Percentiles rank a stretch among this genome's conserved stretches.
phyloP scores from a whole-genome alignment of 495 filamentous ascomycete species.

The Penicillium goetzii region DNA sequence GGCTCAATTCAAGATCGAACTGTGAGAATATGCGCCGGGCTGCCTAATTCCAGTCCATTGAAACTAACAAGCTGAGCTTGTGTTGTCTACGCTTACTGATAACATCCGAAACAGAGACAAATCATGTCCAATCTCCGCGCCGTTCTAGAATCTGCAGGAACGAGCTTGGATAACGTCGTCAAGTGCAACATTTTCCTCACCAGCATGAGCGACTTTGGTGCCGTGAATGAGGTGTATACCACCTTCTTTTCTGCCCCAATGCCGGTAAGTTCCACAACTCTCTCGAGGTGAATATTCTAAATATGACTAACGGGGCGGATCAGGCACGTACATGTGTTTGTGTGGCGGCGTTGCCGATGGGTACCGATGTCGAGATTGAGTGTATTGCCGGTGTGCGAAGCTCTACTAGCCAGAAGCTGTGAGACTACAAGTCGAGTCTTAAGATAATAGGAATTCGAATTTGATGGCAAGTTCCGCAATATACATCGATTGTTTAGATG shows the following conservation, averaged over 20 bases:
- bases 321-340: constrained; percentile 67
- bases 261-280: constrained; percentile 39
- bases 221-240: constrained; percentile 64
- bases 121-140: constrained; percentile 64
- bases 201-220: constrained; percentile 68
- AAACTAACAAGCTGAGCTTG: background rate
- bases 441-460: background rate
- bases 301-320: background rate
- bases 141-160: constrained; percentile 67
- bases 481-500: background rate
- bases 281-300: background rate
- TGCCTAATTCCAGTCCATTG: background rate
- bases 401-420: constrained; percentile 6
- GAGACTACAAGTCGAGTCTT: background rate
- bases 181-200: constrained; percentile 73
- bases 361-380: constrained; percentile 74
- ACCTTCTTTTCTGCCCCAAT: constrained; percentile 58
- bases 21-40: constrained; percentile 35
- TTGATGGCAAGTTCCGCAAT: background rate
- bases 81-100: background rate
- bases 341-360: constrained; percentile 64
- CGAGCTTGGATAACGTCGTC: constrained; percentile 63
- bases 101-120: constrained; percentile 42
- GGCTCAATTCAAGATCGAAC: constrained; percentile 59
- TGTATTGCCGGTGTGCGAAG: constrained; percentile 38